A percentile compares a stretch with the other conserved stretches of the same genome.
Conservation (phyloP, 176 grass and related monocot genomes). For the Poa pratensis region DNA sequence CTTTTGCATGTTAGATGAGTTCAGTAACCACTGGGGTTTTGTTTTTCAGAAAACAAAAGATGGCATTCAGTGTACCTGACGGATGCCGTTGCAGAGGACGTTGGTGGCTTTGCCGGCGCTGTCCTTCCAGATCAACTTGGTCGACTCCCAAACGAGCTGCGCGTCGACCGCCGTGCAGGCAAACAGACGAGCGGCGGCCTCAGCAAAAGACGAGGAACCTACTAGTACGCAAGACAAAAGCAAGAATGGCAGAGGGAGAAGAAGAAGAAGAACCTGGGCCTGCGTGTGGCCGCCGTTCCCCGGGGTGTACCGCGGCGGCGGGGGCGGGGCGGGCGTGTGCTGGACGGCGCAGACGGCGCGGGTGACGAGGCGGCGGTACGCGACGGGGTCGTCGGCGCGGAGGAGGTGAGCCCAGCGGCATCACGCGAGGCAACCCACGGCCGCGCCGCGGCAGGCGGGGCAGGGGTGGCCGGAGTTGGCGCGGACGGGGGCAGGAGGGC, state of each 20-base stretch:
- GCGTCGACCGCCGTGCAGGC: constrained; percentile 32
- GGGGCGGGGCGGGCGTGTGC: background rate
- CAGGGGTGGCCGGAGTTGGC: background rate
- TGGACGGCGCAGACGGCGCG: constrained; percentile 49
- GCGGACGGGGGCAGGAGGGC: constrained; percentile 32
- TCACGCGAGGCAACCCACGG: constrained; percentile 45
- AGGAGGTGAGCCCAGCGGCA: constrained; percentile 49
- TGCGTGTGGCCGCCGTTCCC: constrained; percentile 47
- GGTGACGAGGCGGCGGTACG: constrained; percentile 52
- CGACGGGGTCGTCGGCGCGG: constrained; percentile 36
- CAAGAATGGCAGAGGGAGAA: too few species aligned
- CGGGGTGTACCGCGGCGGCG: constrained; percentile 47
- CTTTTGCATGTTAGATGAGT: too few species aligned
- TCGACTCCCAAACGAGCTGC: constrained; percentile 34
- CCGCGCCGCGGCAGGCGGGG: constrained; percentile 36
- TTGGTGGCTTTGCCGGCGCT: background rate
- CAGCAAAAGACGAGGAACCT: constrained; percentile 7
- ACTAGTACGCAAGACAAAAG: too few species aligned
- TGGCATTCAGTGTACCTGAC: constrained; percentile 9
- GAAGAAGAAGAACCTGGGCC: constrained; percentile 29
- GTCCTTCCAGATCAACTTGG: constrained; percentile 27
- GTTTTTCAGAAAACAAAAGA: background rate
- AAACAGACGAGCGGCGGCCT: constrained; percentile 6
- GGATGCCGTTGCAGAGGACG: constrained; percentile 24
- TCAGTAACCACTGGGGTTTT: background rate